Conservation (phyloP, 2,329 filamentous ascomycete genomes). For the Didymella glomerata region DNA sequence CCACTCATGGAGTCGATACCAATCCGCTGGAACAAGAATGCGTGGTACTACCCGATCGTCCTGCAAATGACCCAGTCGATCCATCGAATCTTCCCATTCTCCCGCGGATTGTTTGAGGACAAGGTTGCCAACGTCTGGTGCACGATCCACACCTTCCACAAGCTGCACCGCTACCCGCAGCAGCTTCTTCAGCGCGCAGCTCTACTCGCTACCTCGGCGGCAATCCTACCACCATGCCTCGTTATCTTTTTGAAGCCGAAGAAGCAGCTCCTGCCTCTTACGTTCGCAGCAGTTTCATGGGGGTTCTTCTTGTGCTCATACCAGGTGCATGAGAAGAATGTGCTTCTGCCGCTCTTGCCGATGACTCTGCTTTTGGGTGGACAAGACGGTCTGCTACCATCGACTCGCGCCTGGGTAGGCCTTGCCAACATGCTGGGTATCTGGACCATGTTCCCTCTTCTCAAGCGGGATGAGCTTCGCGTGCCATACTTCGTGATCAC, state of each 20-base stretch:
- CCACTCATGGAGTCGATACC: slow-evolving; percentile 71
- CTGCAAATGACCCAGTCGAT: slow-evolving; percentile 84
- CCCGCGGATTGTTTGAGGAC: slow-evolving; percentile 95
- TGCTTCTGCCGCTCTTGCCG: slow-evolving; percentile 87
- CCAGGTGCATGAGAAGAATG: slow-evolving; percentile 98
- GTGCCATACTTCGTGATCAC: slow-evolving; percentile 87
- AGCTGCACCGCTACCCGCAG: slow-evolving; percentile 78
- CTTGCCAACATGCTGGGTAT: slow-evolving; percentile 89
- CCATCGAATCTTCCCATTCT: slow-evolving; percentile 94
- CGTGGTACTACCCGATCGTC: slow-evolving; percentile 76
- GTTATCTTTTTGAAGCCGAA: slow-evolving; percentile 81
- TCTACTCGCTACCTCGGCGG: slow-evolving; percentile 74
- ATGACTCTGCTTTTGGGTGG: slow-evolving; percentile 89
- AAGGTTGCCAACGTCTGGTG: slow-evolving; percentile 99
- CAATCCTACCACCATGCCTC: slow-evolving; percentile 80
- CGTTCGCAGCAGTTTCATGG: slow-evolving; percentile 87
- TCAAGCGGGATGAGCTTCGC: slow-evolving; percentile 82
- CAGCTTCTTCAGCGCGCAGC: slow-evolving; percentile 78
- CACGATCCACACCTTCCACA: slow-evolving; percentile 86
- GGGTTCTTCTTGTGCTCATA: slow-evolving; percentile 98
- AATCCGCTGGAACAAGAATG: slow-evolving; percentile 65
- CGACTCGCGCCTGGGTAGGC: slow-evolving; percentile 88
- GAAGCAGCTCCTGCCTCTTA: slow-evolving; percentile 78
- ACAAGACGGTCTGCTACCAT: slow-evolving; percentile 77
- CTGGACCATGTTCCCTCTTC: slow-evolving; percentile 93